phyloP scores from a whole-genome alignment of 768 basidiomycete species.

The Russula emetica region DNA sequence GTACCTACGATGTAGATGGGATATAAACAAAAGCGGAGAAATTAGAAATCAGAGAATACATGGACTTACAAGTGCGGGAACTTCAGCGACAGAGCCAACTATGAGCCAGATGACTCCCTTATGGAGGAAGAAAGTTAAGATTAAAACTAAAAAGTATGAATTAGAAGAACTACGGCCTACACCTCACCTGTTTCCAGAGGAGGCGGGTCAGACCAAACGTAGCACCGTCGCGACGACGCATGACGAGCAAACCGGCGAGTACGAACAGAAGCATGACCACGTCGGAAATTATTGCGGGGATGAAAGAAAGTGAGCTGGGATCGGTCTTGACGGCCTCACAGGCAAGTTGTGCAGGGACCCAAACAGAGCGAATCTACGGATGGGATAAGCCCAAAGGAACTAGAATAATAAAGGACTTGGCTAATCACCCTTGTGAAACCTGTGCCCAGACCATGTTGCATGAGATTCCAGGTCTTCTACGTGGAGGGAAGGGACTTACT shows the following conservation, averaged over 20 bases:
- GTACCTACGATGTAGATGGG: not conserved
- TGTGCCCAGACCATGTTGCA: not conserved
- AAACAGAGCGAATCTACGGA: not conserved
- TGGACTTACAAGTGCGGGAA: not conserved
- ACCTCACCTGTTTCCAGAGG: not conserved
- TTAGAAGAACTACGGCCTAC: not conserved
- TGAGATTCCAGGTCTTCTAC: not conserved
- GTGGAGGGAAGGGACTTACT: not conserved
- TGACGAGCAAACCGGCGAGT: not conserved
- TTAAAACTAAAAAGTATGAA: not conserved
- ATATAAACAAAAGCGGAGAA: not conserved
- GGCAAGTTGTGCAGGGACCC: not conserved
- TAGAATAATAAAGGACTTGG: not conserved
- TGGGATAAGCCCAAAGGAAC: not conserved
- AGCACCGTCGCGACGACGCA: not conserved
- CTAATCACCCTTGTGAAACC: not conserved
- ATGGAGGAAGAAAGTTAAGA: not conserved
- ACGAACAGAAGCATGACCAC: conserved; percentile 2
- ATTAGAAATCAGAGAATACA: not conserved
- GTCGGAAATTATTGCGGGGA: not conserved
- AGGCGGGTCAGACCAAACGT: not conserved
- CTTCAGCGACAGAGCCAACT: not conserved
- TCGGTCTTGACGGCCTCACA: not conserved
- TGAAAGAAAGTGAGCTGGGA: not conserved
- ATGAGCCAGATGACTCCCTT: not conserved